These are phyloP conservation scores for Cardamine chenopodiifolia DNA, from an alignment of 345 rosid species.

Conservation along the genomic window DNA sequence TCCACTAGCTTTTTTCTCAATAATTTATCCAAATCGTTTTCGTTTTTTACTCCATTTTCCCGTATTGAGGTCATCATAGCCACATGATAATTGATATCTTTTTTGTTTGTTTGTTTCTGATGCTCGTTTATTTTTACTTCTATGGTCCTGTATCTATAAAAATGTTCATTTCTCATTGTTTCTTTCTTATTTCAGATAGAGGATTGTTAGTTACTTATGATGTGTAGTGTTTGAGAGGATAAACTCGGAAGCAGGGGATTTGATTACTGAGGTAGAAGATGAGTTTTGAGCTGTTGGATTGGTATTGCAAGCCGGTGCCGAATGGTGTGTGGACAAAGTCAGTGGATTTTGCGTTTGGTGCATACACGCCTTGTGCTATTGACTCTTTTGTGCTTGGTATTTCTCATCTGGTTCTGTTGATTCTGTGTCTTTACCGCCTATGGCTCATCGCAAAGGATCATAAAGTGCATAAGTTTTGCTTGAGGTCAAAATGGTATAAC, in stretches of 20 bases:
- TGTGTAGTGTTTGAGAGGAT: conserved; percentile 21
- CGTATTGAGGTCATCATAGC: neutral
- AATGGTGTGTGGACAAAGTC: conserved; percentile 76
- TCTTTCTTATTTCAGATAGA: neutral
- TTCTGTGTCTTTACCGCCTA: conserved; percentile 70
- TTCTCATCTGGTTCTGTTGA: conserved; percentile 69
- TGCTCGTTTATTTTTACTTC: neutral
- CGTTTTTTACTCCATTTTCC: neutral
- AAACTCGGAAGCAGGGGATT: conserved; percentile 3
- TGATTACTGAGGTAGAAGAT: conserved; percentile 40
- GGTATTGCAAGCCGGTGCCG: conserved; percentile 83
- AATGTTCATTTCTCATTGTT: neutral
- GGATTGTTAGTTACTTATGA: conserved; percentile 29
- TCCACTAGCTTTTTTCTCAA: conserved; percentile 24
- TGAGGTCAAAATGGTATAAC: conserved; percentile 76
- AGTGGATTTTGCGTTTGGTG: conserved; percentile 91
- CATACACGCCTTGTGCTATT: conserved; percentile 92
- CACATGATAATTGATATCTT: neutral
- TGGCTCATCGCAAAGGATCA: conserved; percentile 76
- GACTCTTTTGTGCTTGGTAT: conserved; percentile 69
- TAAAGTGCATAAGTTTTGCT: conserved; percentile 62
- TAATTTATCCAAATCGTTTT: conserved; percentile 23
- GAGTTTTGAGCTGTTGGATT: conserved; percentile 68
- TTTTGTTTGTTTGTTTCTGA: neutral
- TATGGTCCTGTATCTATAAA: neutral